These are phyloP conservation scores for Nemania sp. DNA, from an alignment of 2,329 filamentous ascomycete genomes.

Conservation along the genomic window DNA sequence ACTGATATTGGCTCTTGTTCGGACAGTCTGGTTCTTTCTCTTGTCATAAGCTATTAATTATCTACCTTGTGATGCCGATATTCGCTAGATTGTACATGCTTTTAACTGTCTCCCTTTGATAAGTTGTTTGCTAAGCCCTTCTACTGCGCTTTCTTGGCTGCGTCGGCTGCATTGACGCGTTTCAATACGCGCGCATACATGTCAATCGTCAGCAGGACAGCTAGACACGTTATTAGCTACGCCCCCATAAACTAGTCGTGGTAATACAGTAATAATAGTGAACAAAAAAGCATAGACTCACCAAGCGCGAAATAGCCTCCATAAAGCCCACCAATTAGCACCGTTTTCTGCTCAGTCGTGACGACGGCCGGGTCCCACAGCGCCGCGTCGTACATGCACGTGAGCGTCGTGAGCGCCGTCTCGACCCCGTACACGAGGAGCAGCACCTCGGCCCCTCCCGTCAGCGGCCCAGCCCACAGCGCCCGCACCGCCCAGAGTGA, in stretches of 20 bases:
- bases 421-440: slow-evolving; percentile 64
- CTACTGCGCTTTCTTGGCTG: slow-evolving; percentile 58
- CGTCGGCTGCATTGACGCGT: slow-evolving; percentile 53
- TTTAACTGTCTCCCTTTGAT: not conserved
- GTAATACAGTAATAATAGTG: not conserved
- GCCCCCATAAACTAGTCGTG: not conserved
- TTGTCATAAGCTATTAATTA: slow-evolving; percentile 2
- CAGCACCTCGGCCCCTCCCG: slow-evolving; percentile 58
- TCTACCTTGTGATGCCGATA: slow-evolving; percentile 18
- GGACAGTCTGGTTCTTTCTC: not conserved
- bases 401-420: slow-evolving; percentile 63
- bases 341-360: slow-evolving; percentile 57
- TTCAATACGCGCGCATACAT: slow-evolving; percentile 66
- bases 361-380: slow-evolving; percentile 63
- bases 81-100: not conserved
- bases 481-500: slow-evolving; percentile 60
- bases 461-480: slow-evolving; percentile 48
- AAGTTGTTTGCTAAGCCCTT: slow-evolving; percentile 3
- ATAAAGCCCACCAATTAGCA: slow-evolving; percentile 63
- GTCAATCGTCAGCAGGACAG: slow-evolving; percentile 63
- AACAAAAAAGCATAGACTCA: slow-evolving; percentile 53
- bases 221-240: slow-evolving; percentile 50
- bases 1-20: slow-evolving; percentile 21
- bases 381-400: slow-evolving; percentile 63
- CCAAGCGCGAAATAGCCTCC: slow-evolving; percentile 65